Conservation (phyloP, 208 protist species). For the Crithidia expoeki region DNA sequence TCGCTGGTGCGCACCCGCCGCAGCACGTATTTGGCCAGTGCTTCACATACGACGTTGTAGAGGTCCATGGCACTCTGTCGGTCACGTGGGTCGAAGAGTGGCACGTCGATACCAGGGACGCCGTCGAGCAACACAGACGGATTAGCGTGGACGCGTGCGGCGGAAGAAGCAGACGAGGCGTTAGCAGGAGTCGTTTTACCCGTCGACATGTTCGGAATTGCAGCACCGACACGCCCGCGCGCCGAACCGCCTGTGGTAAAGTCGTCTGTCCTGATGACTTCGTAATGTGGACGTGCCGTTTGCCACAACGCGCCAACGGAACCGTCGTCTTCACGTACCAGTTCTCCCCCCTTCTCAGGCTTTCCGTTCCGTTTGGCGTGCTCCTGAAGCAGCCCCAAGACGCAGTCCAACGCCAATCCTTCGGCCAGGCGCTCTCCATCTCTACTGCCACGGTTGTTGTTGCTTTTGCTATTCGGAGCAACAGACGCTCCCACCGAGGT, state of each 20-base stretch:
- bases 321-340: background rate
- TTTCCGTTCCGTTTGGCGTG: conserved; percentile 5
- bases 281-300: conserved; percentile 31
- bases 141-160: conserved; percentile 24
- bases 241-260: conserved; percentile 20
- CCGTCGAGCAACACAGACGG: background rate
- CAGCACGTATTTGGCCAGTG: conserved; percentile 73
- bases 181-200: background rate
- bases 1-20: conserved; percentile 44
- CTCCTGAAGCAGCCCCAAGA: conserved; percentile 25
- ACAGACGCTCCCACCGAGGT: background rate
- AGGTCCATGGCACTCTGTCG: conserved; percentile 45
- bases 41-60: conserved; percentile 50
- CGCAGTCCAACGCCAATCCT: conserved; percentile 28
- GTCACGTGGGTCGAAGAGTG: conserved; percentile 37
- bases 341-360: background rate
- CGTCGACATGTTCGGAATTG: background rate
- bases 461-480: background rate
- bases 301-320: conserved; percentile 1
- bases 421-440: conserved; percentile 24
- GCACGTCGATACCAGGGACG: conserved; percentile 17
- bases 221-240: background rate
- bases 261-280: conserved; percentile 52
- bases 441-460: too few relatives aligned
- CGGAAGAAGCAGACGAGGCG: conserved; percentile 42